A percentile compares a stretch with the other conserved stretches of the same genome.
phyloP scores from a whole-genome alignment of 805 yeast genomes.

The Kodamaea jinghongensis region DNA sequence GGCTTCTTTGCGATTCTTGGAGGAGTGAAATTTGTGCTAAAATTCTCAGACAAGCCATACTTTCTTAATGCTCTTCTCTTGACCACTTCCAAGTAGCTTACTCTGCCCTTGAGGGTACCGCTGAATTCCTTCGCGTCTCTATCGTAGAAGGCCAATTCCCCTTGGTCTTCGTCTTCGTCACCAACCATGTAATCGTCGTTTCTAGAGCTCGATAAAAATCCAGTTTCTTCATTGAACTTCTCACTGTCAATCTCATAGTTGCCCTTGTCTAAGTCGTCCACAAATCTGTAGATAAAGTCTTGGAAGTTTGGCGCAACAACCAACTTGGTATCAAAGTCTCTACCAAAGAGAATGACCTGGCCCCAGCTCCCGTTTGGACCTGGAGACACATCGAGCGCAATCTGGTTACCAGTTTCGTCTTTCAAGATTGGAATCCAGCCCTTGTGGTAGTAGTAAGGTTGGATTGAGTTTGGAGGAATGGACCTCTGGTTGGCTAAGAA shows the following conservation, averaged over 20 bases:
- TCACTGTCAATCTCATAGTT: constrained; percentile 36
- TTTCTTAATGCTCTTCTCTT: constrained; percentile 41
- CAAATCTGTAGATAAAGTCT: constrained; percentile 38
- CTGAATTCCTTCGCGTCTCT: constrained; percentile 37
- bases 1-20: constrained; percentile 18
- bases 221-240: constrained; percentile 32
- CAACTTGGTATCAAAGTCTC: constrained; percentile 89
- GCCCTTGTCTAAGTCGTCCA: constrained; percentile 41
- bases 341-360: constrained; percentile 88
- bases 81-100: constrained; percentile 42
- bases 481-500: constrained; percentile 36
- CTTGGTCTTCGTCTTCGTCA: constrained; percentile 45
- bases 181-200: constrained; percentile 43
- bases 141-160: constrained; percentile 40
- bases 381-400: constrained; percentile 74
- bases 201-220: constrained; percentile 37
- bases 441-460: constrained; percentile 32
- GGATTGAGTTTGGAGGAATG: constrained; percentile 37
- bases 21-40: constrained; percentile 39
- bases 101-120: constrained; percentile 20
- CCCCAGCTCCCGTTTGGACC: constrained; percentile 81
- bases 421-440: constrained; percentile 88
- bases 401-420: constrained; percentile 87
- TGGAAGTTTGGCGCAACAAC: constrained; percentile 58
- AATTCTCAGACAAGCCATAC: constrained; percentile 37